These are phyloP conservation scores for Hamiltosporidium magnivora DNA, from an alignment of 371 early-diverging fungal species.

Conservation along the genomic window DNA sequence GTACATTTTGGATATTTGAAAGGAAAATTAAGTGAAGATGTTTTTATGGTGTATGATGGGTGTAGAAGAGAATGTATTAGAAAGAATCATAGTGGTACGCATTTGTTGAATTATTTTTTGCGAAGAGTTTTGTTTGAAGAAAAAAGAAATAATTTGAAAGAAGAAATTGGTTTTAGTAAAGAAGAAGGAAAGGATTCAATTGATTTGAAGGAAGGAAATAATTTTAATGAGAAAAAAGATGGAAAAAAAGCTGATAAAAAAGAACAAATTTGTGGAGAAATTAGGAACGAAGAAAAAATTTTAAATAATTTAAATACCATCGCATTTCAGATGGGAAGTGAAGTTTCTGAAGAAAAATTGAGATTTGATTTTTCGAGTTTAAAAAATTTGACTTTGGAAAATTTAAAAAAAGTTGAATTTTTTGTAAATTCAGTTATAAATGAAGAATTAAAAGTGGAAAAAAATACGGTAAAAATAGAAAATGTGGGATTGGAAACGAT, in stretches of 20 bases:
- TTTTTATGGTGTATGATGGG: slow-evolving; percentile 67
- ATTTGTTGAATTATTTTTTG: slow-evolving; percentile 86
- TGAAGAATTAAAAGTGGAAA: slow-evolving; percentile 64
- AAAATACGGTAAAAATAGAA: slow-evolving; percentile 80
- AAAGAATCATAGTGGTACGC: slow-evolving; percentile 92
- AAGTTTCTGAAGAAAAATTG: slow-evolving; percentile 84
- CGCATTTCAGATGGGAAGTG: slow-evolving; percentile 73
- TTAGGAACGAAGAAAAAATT: too few relatives aligned
- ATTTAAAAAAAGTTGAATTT: slow-evolving; percentile 68
- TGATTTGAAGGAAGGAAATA: slow-evolving; percentile 1
- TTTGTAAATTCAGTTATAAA: slow-evolving; percentile 68
- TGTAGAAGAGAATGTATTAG: slow-evolving; percentile 69
- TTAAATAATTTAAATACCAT: too few relatives aligned
- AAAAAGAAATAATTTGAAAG: too few relatives aligned
- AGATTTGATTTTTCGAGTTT: slow-evolving; percentile 84
- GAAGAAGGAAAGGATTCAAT: slow-evolving; percentile 60
- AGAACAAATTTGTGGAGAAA: too few relatives aligned
- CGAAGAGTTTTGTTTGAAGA: slow-evolving; percentile 58
- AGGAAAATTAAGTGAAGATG: slow-evolving; percentile 62
- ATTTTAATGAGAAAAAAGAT: too few relatives aligned
- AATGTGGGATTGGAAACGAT: slow-evolving; percentile 81
- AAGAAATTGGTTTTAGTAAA: slow-evolving; percentile 53
- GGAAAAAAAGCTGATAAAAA: too few relatives aligned
- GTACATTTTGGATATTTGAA: slow-evolving; percentile 82
- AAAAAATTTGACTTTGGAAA: slow-evolving; percentile 63